Conservation (phyloP, 768 basidiomycete genomes). For the Leccinum arenicola region DNA sequence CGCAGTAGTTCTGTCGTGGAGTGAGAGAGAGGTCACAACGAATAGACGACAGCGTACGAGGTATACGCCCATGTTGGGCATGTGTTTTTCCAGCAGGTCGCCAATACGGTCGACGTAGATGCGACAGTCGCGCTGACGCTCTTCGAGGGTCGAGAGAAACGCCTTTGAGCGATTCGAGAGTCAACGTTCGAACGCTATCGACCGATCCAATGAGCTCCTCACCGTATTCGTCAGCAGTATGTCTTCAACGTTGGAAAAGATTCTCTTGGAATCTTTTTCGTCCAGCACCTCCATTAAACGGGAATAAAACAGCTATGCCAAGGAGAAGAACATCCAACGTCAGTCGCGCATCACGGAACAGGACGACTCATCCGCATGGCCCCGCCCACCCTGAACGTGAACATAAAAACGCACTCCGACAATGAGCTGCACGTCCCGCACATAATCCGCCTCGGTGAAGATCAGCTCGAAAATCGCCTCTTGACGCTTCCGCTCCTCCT, state of each 20-base stretch:
- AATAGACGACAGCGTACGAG: constrained; percentile 45
- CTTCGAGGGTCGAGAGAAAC: constrained; percentile 86
- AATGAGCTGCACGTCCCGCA: constrained; percentile 86
- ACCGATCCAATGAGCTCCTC: constrained; percentile 20
- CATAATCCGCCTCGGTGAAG: constrained; percentile 84
- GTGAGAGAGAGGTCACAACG: not conserved
- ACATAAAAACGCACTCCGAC: constrained; percentile 62
- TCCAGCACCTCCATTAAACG: constrained; percentile 71
- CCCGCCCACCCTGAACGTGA: no score
- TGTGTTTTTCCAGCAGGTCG: constrained; percentile 74
- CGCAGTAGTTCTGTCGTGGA: constrained; percentile 13
- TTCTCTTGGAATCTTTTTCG: constrained; percentile 70
- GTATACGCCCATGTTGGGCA: constrained; percentile 78
- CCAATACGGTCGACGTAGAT: constrained; percentile 88
- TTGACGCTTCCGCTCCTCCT: constrained; percentile 79
- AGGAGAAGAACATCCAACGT: not conserved
- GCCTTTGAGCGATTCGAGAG: constrained; percentile 39
- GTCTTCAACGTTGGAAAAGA: constrained; percentile 95
- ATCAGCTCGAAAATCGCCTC: constrained; percentile 98
- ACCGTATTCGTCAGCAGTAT: constrained; percentile 87
- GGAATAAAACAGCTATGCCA: constrained; percentile 75
- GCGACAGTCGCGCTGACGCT: constrained; percentile 87
- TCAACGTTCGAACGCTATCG: not conserved
- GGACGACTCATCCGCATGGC: not conserved
- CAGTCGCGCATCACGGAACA: not conserved